Evolutionary conservation across 495 filamentous ascomycete species (phyloP).

Genomic region (Penicillium angulare): DNA sequence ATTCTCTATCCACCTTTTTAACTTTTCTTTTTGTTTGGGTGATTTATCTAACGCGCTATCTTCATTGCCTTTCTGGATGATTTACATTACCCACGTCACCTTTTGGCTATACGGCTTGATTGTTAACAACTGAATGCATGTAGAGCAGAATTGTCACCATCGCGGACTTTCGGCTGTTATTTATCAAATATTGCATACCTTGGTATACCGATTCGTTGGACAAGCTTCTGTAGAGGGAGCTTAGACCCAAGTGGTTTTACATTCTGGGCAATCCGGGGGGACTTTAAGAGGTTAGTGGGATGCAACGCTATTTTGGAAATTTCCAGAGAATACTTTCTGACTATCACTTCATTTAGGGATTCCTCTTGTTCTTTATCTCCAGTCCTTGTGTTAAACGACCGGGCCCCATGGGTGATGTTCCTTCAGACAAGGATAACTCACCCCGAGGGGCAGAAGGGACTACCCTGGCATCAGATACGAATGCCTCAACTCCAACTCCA

Average conservation of each 20-base stretch:
- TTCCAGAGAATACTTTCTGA: too few relatives aligned
- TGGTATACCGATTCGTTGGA: not conserved
- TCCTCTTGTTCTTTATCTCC: not conserved
- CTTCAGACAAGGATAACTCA: conserved; percentile 25
- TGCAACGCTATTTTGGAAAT: not conserved
- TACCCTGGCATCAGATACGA: conserved; percentile 12
- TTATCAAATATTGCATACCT: not conserved
- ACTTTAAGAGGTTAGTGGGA: not conserved
- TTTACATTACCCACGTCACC: not conserved
- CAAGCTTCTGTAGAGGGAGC: not conserved
- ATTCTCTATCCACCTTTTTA: not conserved
- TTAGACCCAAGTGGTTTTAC: conserved; percentile 3
- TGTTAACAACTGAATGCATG: not conserved
- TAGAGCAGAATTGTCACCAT: not conserved
- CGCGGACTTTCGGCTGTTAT: not conserved
- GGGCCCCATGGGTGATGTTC: conserved; percentile 36
- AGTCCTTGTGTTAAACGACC: conserved; percentile 6
- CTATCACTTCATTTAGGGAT: not conserved
- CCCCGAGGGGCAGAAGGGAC: conserved; percentile 18
- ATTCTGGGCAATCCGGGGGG: not conserved
- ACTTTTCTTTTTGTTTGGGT: not conserved
- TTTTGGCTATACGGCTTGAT: not conserved
- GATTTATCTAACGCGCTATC: not conserved
- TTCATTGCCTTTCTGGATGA: not conserved
- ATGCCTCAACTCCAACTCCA: conserved; percentile 9